Evolutionary conservation across 2,329 filamentous ascomycete species (phyloP).

Genomic region (Aspergillus sp.): DNA sequence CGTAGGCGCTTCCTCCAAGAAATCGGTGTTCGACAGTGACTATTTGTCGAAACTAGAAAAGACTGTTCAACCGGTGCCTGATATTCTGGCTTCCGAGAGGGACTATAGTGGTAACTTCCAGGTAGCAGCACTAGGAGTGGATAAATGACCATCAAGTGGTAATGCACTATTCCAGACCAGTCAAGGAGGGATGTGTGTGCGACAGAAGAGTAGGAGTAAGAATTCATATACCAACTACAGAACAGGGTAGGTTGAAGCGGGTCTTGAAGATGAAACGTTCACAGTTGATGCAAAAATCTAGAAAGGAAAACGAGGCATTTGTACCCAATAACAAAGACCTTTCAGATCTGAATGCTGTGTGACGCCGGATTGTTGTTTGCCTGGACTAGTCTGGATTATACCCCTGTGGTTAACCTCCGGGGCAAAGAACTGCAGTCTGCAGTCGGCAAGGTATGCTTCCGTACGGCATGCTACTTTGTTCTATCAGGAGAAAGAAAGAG

Average conservation of each 20-base stretch:
- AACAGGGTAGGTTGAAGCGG: background rate
- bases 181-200: too few species aligned
- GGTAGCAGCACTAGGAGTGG: background rate
- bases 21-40: background rate
- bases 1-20: background rate
- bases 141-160: background rate
- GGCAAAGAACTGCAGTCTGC: background rate
- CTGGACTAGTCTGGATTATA: background rate
- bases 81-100: too few species aligned
- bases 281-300: background rate
- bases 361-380: constrained; percentile 14
- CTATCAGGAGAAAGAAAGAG: background rate
- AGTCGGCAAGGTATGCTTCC: background rate
- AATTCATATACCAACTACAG: too few species aligned
- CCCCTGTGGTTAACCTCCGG: background rate
- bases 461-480: background rate
- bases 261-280: background rate
- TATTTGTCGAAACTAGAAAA: background rate
- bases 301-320: background rate
- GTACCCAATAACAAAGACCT: background rate
- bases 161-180: background rate
- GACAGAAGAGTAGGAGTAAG: too few species aligned
- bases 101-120: too few species aligned
- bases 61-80: too few species aligned
- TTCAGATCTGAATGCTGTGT: constrained; percentile 6